Conservation (phyloP, 2,329 filamentous ascomycete genomes). For the Didymellaceae sp. region DNA sequence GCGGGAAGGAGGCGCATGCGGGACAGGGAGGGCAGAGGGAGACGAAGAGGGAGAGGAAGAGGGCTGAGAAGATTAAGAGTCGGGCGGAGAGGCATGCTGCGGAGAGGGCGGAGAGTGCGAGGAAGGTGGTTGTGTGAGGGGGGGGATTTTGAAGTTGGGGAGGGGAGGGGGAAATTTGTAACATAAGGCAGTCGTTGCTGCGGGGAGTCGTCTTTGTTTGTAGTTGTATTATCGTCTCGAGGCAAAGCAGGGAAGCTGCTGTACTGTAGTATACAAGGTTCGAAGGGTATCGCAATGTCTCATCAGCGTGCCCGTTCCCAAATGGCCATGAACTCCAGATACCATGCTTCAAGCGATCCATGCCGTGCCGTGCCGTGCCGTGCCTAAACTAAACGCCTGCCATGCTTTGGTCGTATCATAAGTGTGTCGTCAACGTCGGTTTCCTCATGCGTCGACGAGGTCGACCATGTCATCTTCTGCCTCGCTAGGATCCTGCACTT, state of each 20-base stretch:
- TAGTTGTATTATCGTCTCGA: slow-evolving; percentile 12
- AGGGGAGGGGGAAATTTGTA: slow-evolving; percentile 2
- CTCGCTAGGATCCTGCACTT: slow-evolving; percentile 38
- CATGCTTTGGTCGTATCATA: slow-evolving; percentile 32
- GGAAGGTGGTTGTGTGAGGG: slow-evolving; percentile 28
- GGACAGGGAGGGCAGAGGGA: slow-evolving; percentile 37
- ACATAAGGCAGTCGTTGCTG: slow-evolving; percentile 7
- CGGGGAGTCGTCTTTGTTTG: slow-evolving; percentile 12
- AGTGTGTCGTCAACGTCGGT: slow-evolving; percentile 20
- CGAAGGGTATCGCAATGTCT: slow-evolving; percentile 44
- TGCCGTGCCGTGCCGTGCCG: too few species aligned
- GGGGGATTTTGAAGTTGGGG: not conserved
- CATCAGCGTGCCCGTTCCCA: slow-evolving; percentile 23
- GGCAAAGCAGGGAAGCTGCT: slow-evolving; percentile 10
- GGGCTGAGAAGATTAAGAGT: slow-evolving; percentile 31
- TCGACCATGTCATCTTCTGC: slow-evolving; percentile 46
- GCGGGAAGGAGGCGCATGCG: slow-evolving; percentile 26
- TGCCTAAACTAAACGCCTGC: slow-evolving; percentile 29
- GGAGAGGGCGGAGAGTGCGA: slow-evolving; percentile 30
- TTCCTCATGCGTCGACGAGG: slow-evolving; percentile 30
- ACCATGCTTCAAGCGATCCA: slow-evolving; percentile 27
- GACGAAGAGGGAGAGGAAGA: slow-evolving; percentile 36
- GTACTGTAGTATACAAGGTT: slow-evolving; percentile 27
- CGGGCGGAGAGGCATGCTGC: slow-evolving; percentile 34
- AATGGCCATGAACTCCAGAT: slow-evolving; percentile 38